These are phyloP conservation scores for Penicillium samsonianum DNA, from an alignment of 495 filamentous ascomycete species.

Conservation along the genomic window DNA sequence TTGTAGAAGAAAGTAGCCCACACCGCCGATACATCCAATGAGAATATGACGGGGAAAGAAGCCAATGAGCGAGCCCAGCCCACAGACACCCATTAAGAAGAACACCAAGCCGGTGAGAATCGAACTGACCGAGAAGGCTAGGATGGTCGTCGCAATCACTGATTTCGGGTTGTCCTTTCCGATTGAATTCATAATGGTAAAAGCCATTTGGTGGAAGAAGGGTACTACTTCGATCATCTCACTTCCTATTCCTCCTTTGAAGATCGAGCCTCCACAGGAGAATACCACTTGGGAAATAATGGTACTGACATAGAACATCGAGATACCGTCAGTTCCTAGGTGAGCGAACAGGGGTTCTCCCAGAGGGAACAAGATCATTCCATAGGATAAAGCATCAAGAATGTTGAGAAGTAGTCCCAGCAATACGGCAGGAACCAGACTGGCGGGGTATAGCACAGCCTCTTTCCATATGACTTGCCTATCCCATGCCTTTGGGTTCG, in stretches of 20 bases:
- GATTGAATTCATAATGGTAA: slow-evolving; percentile 75
- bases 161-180: slow-evolving; percentile 79
- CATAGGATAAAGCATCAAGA: slow-evolving; percentile 92
- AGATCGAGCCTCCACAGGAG: slow-evolving; percentile 79
- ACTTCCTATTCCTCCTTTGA: slow-evolving; percentile 91
- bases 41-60: slow-evolving; percentile 96
- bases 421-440: slow-evolving; percentile 78
- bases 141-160: slow-evolving; percentile 88
- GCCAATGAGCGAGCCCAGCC: slow-evolving; percentile 85
- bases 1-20: slow-evolving; percentile 91
- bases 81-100: slow-evolving; percentile 82
- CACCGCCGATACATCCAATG: slow-evolving; percentile 96
- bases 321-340: slow-evolving; percentile 89
- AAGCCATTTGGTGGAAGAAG: slow-evolving; percentile 97
- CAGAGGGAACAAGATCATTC: slow-evolving; percentile 94
- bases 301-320: slow-evolving; percentile 97
- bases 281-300: slow-evolving; percentile 94
- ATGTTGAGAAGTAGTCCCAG: slow-evolving; percentile 90
- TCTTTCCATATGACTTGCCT: slow-evolving; percentile 61
- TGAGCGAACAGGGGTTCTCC: slow-evolving; percentile 78
- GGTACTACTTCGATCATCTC: slow-evolving; percentile 98
- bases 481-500: slow-evolving; percentile 74
- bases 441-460: slow-evolving; percentile 63
- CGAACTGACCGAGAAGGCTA: slow-evolving; percentile 87
- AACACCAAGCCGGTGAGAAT: slow-evolving; percentile 89